Evolutionary conservation across 768 basidiomycete species (phyloP).

Genomic region (Lentinula edodes): DNA sequence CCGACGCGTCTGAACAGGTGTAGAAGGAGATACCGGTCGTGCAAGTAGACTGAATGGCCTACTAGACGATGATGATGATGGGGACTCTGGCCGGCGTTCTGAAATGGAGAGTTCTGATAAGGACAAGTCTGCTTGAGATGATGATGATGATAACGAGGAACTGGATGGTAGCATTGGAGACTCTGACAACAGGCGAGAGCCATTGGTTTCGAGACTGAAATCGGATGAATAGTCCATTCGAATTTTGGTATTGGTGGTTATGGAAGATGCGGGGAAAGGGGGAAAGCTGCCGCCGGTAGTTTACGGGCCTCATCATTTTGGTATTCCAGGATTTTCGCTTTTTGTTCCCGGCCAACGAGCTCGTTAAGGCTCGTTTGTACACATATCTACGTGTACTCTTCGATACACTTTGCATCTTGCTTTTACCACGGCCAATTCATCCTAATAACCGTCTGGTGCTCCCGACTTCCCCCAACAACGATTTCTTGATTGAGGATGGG

Average conservation of each 20-base stretch:
- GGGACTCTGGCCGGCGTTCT: constrained; percentile 16
- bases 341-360: too few relatives aligned
- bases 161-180: constrained; percentile 31
- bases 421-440: too few relatives aligned
- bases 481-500: too few relatives aligned
- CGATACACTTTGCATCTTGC: too few relatives aligned
- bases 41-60: constrained; percentile 25
- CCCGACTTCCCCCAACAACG: too few relatives aligned
- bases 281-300: not conserved
- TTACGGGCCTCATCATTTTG: not conserved
- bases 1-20: constrained; percentile 10
- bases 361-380: too few relatives aligned
- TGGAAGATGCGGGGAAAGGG: not conserved
- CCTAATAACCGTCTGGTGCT: too few relatives aligned
- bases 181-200: constrained; percentile 43
- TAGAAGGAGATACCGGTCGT: constrained; percentile 10
- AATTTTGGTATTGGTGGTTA: not conserved
- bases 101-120: constrained; percentile 50
- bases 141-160: constrained; percentile 16
- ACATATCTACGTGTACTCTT: too few relatives aligned
- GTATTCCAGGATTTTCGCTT: too few relatives aligned
- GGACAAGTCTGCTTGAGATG: constrained; percentile 46
- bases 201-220: constrained; percentile 18
- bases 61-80: constrained; percentile 9
- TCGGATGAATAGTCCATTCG: constrained; percentile 28